phyloP scores from a whole-genome alignment of 2,329 filamentous ascomycete genomes.

The Fusarium virguliforme region DNA sequence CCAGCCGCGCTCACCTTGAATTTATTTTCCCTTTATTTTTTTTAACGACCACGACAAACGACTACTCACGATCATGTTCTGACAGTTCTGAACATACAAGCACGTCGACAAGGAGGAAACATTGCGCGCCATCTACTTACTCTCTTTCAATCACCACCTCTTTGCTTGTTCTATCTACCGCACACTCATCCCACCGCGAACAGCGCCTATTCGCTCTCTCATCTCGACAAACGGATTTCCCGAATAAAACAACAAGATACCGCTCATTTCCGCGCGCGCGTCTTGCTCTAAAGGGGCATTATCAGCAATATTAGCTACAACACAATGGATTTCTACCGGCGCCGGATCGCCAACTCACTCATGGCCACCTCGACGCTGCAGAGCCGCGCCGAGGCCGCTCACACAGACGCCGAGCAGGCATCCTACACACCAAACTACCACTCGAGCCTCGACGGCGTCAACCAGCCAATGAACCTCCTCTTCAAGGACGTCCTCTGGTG shows the following conservation, averaged over 20 bases:
- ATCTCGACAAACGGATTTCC: conserved; percentile 13
- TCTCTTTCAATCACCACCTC: conserved; percentile 41
- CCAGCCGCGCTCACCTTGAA: conserved; percentile 22
- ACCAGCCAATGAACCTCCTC: conserved; percentile 71
- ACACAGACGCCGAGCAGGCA: conserved; percentile 55
- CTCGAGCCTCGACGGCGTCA: conserved; percentile 72
- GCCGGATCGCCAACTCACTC: conserved; percentile 54
- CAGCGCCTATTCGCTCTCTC: conserved; percentile 29
- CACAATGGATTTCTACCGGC: conserved; percentile 55
- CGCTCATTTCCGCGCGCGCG: conserved; percentile 24
- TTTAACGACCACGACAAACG: conserved; percentile 25
- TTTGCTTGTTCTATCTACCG: conserved; percentile 31
- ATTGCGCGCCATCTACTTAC: conserved; percentile 33
- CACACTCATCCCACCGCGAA: conserved; percentile 30
- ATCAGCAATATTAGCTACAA: conserved; percentile 28
- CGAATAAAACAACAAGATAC: conserved; percentile 24
- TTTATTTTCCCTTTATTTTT: conserved; percentile 26
- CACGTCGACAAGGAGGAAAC: conserved; percentile 42
- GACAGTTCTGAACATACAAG: conserved; percentile 34
- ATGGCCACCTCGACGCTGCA: conserved; percentile 55
- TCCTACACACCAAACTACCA: conserved; percentile 71
- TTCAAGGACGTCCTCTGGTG: conserved; percentile 74
- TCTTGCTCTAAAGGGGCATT: conserved; percentile 26
- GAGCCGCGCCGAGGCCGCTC: conserved; percentile 49
- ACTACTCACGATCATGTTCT: conserved; percentile 45